Evolutionary conservation across 176 grass and related monocot genomes (phyloP), one percentile per base, ranked within the genome.

Genomic region (Sorghum bicolor): DNA sequence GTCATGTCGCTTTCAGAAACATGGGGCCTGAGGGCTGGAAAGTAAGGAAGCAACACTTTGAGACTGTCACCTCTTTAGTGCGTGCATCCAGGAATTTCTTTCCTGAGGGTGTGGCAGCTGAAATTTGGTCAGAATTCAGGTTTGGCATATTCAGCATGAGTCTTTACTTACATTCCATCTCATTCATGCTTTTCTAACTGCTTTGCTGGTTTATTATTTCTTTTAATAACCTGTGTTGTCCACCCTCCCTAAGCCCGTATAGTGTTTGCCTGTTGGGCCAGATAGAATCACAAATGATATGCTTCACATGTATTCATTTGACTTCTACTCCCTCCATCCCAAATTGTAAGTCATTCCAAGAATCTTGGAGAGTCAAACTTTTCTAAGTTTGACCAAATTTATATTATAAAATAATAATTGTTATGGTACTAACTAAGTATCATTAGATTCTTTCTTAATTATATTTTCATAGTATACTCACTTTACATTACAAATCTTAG

Each of bases 21-120:
- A 93, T 90, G 79, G 96, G 96, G 19, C 96, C 96, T 78, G 96
- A 98, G 88, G 96, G 96, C 73, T 98, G 96, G 96, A 93, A 92
- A 84, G 66, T 98, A 86, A 89, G 83, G 36, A 87, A 98, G 64
- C 81, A 85, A 67, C 96, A 95, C 87, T 95, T 98, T 26, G 89
- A 98, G 63, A 93, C 91, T 41, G 80, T 95, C 55, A 95, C 93
- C 43, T 82, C 87, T 8, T 90, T 95, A 87, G 86, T 93, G 68
- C 89, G 85, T 76, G 82, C 91, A 67, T 95, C 88, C 78, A 82
- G 93, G 78, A 93, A 63, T 80, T 95, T 93, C 74, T 98, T 98
- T 83, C 89, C 89, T 88, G 91, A 82, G 87, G 92, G 96, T 68
- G 86, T 91, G 38, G 93, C 93, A 80, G 84, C 91, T 81, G 93